Base-by-base conservation (phyloP, 2,329 filamentous ascomycete species). In the Pseudogymnoascus sp. region DNA sequence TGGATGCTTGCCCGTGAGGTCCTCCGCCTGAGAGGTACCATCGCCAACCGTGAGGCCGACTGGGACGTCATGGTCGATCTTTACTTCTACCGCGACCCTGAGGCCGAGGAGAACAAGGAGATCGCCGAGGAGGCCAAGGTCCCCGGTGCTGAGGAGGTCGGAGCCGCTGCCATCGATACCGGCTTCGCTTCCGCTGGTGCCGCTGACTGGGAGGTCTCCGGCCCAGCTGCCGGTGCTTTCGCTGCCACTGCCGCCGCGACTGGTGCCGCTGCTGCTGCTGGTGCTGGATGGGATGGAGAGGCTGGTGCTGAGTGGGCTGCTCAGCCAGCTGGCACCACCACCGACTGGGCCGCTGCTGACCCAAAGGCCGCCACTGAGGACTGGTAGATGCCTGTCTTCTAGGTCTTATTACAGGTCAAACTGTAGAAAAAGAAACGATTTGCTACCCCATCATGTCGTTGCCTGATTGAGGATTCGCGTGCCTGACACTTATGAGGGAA, bases 1-100 rank as follows among this genome's bases (percentile, higher is more conserved):
- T 99, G 95, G 95, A 89, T 99, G 89, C 87, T 99, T 73, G 93
- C 95, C 79, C 95, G 95, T 86, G 95, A 99, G 88, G 93, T 99
- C 78, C 93, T 99, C 80, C 92, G 96, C 78, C 92, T 99, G 76
- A 92, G 95, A 75, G 95, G 96, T 74, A 97, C 93, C 77, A 91
- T 99, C 77, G 89, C 91, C 78, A 91, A 86, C 85, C 92, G 95
- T 79, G 95, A 99, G 83, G 88, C 89, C 68, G 90, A 96, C 79
- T 99, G 95, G 95, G 95, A 99, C 78, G 89, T 96, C 82, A 97
- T 99, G 89, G 91, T 96, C 75, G 95, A 99, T 89, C 84, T 99
- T 75, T 99, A 99, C 91, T 99, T 99, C 89, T 75, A 99, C 90
- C 95, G 96, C 79, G 96, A 99, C 82, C 95, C 96, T 74, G 95